Evolutionary conservation across 2,329 filamentous ascomycete genomes (phyloP).

Genomic region (Monosporascus sp.): DNA sequence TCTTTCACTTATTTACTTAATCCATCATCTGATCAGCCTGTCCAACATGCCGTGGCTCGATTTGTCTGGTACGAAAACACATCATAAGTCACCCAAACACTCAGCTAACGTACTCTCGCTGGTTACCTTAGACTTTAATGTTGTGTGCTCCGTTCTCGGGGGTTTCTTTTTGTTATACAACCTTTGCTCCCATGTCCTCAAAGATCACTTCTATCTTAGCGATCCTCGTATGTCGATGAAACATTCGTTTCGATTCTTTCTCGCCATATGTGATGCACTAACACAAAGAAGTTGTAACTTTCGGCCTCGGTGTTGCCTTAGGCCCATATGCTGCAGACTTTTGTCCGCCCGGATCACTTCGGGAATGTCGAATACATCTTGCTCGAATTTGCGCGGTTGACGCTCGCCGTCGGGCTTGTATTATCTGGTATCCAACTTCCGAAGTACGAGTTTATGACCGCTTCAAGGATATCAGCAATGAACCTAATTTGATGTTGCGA

Average conservation of each 20-base stretch:
- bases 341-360: not conserved
- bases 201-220: constrained; percentile 66
- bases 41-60: too few relatives aligned
- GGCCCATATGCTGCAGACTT: constrained; percentile 1
- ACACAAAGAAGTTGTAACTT: constrained; percentile 1
- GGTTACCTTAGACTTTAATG: too few relatives aligned
- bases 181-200: constrained; percentile 54
- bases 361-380: not conserved
- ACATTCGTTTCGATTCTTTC: not conserved
- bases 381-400: constrained; percentile 62
- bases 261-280: not conserved
- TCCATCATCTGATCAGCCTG: too few relatives aligned
- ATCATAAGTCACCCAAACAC: too few relatives aligned
- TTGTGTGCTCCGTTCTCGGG: too few relatives aligned
- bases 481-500: too few relatives aligned
- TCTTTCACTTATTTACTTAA: too few relatives aligned
- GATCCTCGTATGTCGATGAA: constrained; percentile 52
- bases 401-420: constrained; percentile 69
- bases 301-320: constrained; percentile 1
- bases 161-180: too few relatives aligned
- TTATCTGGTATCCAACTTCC: constrained; percentile 68
- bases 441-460: constrained; percentile 13
- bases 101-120: too few relatives aligned
- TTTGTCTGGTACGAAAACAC: too few relatives aligned
- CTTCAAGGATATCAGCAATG: too few relatives aligned